Evolutionary conservation across 2,329 filamentous ascomycete species (phyloP).

Genomic region (Curvularia spicifera): DNA sequence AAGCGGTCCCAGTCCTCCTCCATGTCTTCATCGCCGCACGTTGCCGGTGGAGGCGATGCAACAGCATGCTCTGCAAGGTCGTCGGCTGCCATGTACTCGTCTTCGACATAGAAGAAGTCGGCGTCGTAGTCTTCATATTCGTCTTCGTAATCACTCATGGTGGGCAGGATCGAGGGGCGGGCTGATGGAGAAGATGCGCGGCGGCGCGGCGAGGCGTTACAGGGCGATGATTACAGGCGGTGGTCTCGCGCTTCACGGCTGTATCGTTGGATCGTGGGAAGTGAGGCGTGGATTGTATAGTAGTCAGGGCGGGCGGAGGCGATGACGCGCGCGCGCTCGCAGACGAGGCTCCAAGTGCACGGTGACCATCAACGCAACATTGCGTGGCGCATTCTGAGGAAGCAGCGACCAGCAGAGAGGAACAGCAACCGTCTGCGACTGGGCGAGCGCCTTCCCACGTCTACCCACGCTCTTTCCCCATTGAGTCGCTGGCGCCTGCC

Average conservation of each 20-base stretch:
- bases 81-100: slow-evolving; percentile 53
- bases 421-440: slow-evolving; percentile 5
- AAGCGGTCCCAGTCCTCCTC: slow-evolving; percentile 55
- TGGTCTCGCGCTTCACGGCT: neutral
- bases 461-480: slow-evolving; percentile 10
- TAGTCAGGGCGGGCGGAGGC: slow-evolving; percentile 4
- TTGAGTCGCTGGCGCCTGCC: slow-evolving; percentile 6
- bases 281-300: slow-evolving; percentile 2
- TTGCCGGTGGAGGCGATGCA: slow-evolving; percentile 50
- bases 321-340: slow-evolving; percentile 17
- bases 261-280: neutral
- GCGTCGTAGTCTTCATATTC: slow-evolving; percentile 49
- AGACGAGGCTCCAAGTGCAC: slow-evolving; percentile 13
- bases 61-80: slow-evolving; percentile 58
- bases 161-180: slow-evolving; percentile 18
- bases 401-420: slow-evolving; percentile 1
- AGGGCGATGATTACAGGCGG: neutral
- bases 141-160: slow-evolving; percentile 53
- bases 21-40: slow-evolving; percentile 41
- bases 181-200: slow-evolving; percentile 4
- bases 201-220: neutral
- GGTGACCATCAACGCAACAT: slow-evolving; percentile 16
- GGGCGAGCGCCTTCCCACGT: neutral
- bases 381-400: slow-evolving; percentile 5
- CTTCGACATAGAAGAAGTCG: slow-evolving; percentile 57